phyloP scores from a whole-genome alignment of 2,329 filamentous ascomycete species.

The Colletotrichum navitas region DNA sequence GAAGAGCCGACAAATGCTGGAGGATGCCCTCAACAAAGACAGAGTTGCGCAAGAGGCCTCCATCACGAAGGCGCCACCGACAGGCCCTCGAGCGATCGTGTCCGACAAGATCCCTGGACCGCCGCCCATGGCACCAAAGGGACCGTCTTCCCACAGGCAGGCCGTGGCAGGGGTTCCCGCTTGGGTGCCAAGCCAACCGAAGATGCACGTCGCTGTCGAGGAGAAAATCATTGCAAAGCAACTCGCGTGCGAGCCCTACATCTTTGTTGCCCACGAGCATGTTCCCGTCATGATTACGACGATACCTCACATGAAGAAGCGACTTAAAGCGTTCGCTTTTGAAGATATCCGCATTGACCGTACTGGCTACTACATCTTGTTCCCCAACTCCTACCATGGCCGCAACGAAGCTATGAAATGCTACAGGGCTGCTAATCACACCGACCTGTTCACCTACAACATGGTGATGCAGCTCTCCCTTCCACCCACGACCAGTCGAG shows the following conservation, averaged over 20 bases:
- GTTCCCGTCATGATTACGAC: conserved; percentile 90
- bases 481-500: conserved; percentile 45
- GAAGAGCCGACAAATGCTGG: conserved; percentile 83
- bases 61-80: conserved; percentile 51
- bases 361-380: conserved; percentile 92
- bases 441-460: conserved; percentile 88
- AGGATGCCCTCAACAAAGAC: conserved; percentile 78
- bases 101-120: conserved; percentile 68
- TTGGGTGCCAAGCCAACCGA: conserved; percentile 59
- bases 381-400: conserved; percentile 81
- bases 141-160: conserved; percentile 73
- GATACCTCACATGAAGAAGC: conserved; percentile 89
- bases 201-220: conserved; percentile 70
- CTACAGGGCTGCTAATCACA: conserved; percentile 81
- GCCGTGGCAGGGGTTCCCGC: conserved; percentile 46
- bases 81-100: conserved; percentile 52
- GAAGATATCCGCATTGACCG: conserved; percentile 86
- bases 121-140: conserved; percentile 88
- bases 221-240: conserved; percentile 74
- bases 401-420: conserved; percentile 86
- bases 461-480: conserved; percentile 88
- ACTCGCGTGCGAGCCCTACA: conserved; percentile 85
- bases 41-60: conserved; percentile 57
- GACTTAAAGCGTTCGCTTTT: conserved; percentile 85
- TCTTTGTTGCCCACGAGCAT: conserved; percentile 88